Evolutionary conservation across 257 asterid species (phyloP).

Genomic region (Rehmannia glutinosa): DNA sequence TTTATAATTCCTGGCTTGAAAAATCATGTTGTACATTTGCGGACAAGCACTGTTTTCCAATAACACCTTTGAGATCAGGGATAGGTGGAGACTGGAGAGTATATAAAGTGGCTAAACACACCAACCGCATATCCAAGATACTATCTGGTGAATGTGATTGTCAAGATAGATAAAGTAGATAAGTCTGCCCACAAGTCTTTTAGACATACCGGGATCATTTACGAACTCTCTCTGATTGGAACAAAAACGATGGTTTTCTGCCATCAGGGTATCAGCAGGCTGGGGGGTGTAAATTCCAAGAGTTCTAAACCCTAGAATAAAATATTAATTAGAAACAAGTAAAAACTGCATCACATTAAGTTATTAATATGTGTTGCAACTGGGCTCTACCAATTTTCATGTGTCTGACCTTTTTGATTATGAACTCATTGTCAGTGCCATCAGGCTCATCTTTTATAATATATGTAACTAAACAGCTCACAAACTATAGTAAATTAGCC

Average conservation of each 20-base stretch:
- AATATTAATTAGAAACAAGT: background rate
- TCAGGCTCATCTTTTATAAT: background rate
- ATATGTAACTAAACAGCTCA: background rate
- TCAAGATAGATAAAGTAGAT: background rate
- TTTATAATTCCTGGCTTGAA: background rate
- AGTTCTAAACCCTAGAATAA: background rate
- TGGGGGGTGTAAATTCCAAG: background rate
- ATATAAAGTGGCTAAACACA: background rate
- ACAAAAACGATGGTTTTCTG: no score
- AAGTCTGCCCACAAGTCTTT: background rate
- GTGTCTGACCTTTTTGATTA: background rate
- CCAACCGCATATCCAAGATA: background rate
- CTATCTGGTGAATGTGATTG: background rate
- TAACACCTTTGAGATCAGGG: no score
- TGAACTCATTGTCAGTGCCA: background rate
- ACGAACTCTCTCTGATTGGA: no score
- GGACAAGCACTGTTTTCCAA: background rate
- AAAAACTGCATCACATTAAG: background rate
- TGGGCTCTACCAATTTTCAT: background rate
- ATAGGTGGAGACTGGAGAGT: background rate
- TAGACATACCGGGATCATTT: background rate
- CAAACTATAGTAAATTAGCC: background rate
- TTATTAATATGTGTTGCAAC: background rate
- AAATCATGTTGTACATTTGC: background rate
- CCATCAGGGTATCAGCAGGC: background rate